Evolutionary conservation across 192 early-diverging fungal genomes (phyloP), one percentile per base, ranked within the genome.

Genomic region (Backusella mclennaniae): DNA sequence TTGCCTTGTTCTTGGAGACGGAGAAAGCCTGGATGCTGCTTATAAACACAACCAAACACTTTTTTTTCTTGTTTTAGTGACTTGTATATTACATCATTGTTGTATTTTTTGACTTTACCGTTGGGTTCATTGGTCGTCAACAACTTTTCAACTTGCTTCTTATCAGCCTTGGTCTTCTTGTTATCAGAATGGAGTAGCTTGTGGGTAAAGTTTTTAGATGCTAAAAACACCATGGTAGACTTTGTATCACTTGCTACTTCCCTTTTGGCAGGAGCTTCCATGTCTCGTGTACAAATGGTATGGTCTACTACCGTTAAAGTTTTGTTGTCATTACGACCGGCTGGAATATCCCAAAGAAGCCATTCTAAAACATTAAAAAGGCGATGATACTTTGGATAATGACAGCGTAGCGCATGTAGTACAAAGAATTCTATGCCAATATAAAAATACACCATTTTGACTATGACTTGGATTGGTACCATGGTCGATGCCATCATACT

Each of bases 341-440:
- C 83, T 3, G 87, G 83, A 0, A 88, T 81, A 38, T 77, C 80
- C 85, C 84, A 85, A 11, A 88, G 73, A 31, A 87, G 66, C 84
- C 80, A 87, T 53, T 88, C 82, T 15, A 84, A 66, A 5, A 84
- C 69, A 12, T 79, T 83, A 46, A 88, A 88, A 0, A 85, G 42
- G 23, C 82, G 82, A 41, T 83, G 73, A 73, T 84, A 81, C 36
- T 81, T 77, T 19, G 85, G 87, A 38, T 83, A 88, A 29, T 79
- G 76, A 6, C 80, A 77, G 68, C 83, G 78, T 21, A 87, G 59
- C 0, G 79, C 75, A 35, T 84, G 66, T 33, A 88, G 59, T 2
- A 88, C 75, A 66, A 87, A 88, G 53, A 85, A 84, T 31, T 84
- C 84, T 3, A 78, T 21, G 0, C 85, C 85, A 26, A 85, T 44